A percentile compares a stretch with the other conserved stretches of the same genome.
Conservation (phyloP, 2,329 filamentous ascomycete genomes). For the Cytospora schulzeri region DNA sequence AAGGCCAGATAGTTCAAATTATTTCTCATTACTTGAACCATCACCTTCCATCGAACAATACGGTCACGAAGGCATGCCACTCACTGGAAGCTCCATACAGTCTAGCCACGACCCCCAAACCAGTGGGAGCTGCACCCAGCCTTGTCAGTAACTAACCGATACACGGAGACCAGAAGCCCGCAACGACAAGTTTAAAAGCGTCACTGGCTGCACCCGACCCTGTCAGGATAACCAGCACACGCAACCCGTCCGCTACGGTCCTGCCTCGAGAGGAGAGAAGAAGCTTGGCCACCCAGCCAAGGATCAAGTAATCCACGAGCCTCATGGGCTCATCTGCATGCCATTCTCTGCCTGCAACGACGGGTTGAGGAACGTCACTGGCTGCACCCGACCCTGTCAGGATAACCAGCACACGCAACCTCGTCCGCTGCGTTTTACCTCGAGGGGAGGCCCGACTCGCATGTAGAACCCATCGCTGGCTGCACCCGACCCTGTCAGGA, state of each 20-base stretch:
- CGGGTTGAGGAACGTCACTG: background rate
- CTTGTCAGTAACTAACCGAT: background rate
- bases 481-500: conserved; percentile 8
- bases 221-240: too few species aligned
- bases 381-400: conserved; percentile 7
- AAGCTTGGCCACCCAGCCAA: too few species aligned
- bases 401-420: too few species aligned
- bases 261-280: too few species aligned
- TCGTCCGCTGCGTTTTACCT: too few species aligned
- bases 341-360: background rate
- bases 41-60: background rate
- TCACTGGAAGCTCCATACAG: background rate
- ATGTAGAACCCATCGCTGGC: too few species aligned
- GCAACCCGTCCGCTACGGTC: too few species aligned
- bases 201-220: conserved; percentile 1
- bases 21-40: too few species aligned
- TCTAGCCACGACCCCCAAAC: background rate
- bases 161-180: background rate
- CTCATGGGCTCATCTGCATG: too few species aligned
- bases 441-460: too few species aligned
- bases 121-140: background rate
- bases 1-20: too few species aligned
- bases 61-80: background rate
- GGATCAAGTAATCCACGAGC: too few species aligned
- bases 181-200: background rate